Conservation (phyloP, 805 yeast species). For the Candida oleophila region DNA sequence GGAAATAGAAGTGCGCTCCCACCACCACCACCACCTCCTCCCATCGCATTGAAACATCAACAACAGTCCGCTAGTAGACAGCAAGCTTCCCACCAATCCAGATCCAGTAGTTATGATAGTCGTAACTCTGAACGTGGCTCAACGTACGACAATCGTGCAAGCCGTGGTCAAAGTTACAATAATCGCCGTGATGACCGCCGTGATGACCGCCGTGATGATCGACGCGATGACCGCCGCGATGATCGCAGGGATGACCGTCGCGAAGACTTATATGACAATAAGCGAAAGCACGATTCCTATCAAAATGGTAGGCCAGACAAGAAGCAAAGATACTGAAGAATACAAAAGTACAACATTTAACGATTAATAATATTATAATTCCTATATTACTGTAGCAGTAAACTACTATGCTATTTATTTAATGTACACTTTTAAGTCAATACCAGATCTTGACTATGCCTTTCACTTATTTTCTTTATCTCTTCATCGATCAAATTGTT, state of each 20-base stretch:
- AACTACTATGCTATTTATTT: neutral
- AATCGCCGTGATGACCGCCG: conserved; percentile 7
- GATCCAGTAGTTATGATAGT: neutral
- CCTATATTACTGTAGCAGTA: neutral
- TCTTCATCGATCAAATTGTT: conserved; percentile 25
- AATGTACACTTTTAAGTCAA: neutral
- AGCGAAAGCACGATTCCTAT: conserved; percentile 22
- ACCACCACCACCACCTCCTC: conserved; percentile 11
- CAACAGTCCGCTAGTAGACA: neutral
- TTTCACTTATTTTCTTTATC: conserved; percentile 9
- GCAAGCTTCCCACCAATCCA: neutral
- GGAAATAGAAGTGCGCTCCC: neutral
- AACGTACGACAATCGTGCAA: conserved; percentile 15
- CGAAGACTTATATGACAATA: conserved; percentile 17
- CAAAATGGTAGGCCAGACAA: conserved; percentile 12
- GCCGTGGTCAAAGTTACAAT: conserved; percentile 4
- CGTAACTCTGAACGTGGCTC: conserved; percentile 1
- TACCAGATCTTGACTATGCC: conserved; percentile 1
- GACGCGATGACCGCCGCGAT: conserved; percentile 6
- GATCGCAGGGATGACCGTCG: conserved; percentile 12
- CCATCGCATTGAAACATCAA: conserved; percentile 5
- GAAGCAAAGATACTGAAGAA: conserved; percentile 23
- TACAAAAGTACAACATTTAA: neutral
- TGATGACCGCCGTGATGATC: conserved; percentile 7
- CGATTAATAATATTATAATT: conserved; percentile 2